These are phyloP conservation scores for Xylaria intraflava DNA, from an alignment of 495 filamentous ascomycete species.

Conservation along the genomic window DNA sequence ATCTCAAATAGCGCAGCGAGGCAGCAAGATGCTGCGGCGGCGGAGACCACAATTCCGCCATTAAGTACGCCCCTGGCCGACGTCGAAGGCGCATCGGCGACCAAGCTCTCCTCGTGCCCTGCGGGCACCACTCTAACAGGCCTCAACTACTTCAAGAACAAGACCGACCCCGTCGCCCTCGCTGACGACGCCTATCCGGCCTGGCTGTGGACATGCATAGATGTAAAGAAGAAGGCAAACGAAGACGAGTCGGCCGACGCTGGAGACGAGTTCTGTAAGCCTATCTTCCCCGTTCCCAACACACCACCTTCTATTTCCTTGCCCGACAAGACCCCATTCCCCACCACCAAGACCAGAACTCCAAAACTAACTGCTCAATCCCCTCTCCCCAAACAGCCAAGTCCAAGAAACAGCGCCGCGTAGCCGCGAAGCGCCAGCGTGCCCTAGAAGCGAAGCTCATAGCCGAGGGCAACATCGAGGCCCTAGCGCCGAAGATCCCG, in stretches of 20 bases:
- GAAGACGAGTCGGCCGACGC: conserved; percentile 34
- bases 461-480: conserved; percentile 56
- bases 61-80: conserved; percentile 17
- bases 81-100: conserved; percentile 7
- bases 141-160: conserved; percentile 78
- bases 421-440: conserved; percentile 61
- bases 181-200: conserved; percentile 81
- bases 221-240: conserved; percentile 42
- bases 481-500: conserved; percentile 66
- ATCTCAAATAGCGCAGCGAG: conserved; percentile 28
- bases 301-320: not conserved
- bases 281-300: not conserved
- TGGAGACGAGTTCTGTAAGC: conserved; percentile 71
- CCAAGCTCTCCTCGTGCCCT: conserved; percentile 41
- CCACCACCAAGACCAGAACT: not conserved
- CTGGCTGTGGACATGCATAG: conserved; percentile 82
- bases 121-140: conserved; percentile 70
- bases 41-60: conserved; percentile 15
- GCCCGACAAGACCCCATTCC: not conserved
- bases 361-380: not conserved
- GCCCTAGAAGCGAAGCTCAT: conserved; percentile 57
- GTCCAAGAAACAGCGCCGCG: conserved; percentile 66
- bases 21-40: conserved; percentile 24
- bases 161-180: conserved; percentile 62
- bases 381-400: conserved; percentile 49